phyloP scores from a whole-genome alignment of 495 filamentous ascomycete genomes.

The Aspergillus indologenus region DNA sequence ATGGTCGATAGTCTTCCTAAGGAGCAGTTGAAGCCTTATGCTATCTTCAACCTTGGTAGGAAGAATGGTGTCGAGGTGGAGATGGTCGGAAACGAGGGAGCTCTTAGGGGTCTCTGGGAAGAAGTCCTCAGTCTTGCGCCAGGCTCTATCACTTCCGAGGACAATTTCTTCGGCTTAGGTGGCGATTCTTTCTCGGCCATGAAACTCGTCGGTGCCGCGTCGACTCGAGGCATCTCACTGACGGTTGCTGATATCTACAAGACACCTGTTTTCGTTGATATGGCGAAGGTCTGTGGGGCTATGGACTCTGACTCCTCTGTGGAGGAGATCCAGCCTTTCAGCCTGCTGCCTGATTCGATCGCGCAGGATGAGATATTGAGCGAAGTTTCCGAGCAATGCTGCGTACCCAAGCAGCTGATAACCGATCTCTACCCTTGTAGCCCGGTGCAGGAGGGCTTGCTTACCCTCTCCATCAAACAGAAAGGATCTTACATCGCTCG shows the following conservation, averaged over 20 bases:
- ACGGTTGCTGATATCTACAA: conserved; percentile 51
- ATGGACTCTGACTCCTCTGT: conserved; percentile 7
- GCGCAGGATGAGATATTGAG: conserved; percentile 33
- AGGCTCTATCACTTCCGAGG: conserved; percentile 39
- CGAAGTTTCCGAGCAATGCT: conserved; percentile 45
- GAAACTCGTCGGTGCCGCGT: conserved; percentile 49
- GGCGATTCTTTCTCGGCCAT: conserved; percentile 58
- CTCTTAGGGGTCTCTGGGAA: conserved; percentile 37
- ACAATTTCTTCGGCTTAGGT: conserved; percentile 53
- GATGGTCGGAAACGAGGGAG: conserved; percentile 30
- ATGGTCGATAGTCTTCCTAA: conserved; percentile 40
- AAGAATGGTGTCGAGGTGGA: conserved; percentile 27
- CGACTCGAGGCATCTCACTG: conserved; percentile 41
- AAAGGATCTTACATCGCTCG: conserved; percentile 53
- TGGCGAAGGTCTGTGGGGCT: conserved; percentile 37
- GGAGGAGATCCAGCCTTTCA: conserved; percentile 39
- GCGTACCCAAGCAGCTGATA: conserved; percentile 38
- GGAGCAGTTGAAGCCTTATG: conserved; percentile 39
- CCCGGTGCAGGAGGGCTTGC: conserved; percentile 66
- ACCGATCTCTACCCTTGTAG: conserved; percentile 65
- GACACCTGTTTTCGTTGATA: conserved; percentile 43
- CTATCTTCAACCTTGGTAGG: conserved; percentile 30
- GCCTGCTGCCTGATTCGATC: conserved; percentile 34
- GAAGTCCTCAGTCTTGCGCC: conserved; percentile 33
- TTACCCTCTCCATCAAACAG: conserved; percentile 57